Base-by-base conservation (phyloP, 2,329 filamentous ascomycete species). In the Nemania diffusa region DNA sequence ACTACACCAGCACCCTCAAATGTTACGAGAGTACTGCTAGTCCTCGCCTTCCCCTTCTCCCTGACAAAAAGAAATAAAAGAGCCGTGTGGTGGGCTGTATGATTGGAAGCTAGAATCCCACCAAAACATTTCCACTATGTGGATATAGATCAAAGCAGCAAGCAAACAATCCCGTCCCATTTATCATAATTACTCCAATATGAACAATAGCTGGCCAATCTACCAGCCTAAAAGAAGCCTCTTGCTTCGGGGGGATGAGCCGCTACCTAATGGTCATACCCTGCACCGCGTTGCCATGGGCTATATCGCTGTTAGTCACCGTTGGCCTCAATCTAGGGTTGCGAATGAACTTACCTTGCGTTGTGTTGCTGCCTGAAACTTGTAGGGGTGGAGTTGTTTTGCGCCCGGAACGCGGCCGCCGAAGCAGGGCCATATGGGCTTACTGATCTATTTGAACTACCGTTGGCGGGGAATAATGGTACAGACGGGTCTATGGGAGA, bases 211-310 rank as follows among this genome's bases (percentile, higher is more conserved):
- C 69, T 64, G 69, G 71, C 71, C 44, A 53, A 15, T 55, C 46
- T 61, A 64, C 69, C 62, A 73, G 60, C 69, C 15, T 75, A 73
- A 57, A 74, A 75, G 62, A 74, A 76, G 40, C 71, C 64, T 67
- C 70, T 71, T 53, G 64, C 71, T 29, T 70, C 66, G 51, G 67
- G 70, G 52, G 70, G 68, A 34, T 71, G 50, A 62, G 67, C 62
- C 72, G 60, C 62, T 53, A 52, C 69, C 70, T 81, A 83, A 75
- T 83, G 79, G 53, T 87, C 85, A 75, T 87, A 87, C 69, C 85
- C 85, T 62, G 85, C 85, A 72, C 85, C 85, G 72, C 84, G 83
- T 78, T 87, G 84, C 85, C 85, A 87, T 69, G 84, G 84, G 77
- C 84, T 87, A 71, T 22, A 9, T 6, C 37, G 3, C 32, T 58